Evolutionary conservation across 192 early-diverging fungal species (phyloP).

Genomic region (Pilobolus umbonatus): DNA sequence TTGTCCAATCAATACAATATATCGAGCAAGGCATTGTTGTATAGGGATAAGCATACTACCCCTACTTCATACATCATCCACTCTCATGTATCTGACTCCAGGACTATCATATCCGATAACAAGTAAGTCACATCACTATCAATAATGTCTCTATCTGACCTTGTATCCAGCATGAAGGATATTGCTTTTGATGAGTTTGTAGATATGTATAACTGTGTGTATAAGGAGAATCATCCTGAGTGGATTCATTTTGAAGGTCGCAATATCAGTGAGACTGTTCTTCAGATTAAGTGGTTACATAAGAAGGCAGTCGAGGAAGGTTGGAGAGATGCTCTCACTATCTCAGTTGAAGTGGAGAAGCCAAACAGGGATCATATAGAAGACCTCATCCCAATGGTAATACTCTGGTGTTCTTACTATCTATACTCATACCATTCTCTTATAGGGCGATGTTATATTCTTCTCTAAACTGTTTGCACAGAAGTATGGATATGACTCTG

Average conservation of each 20-base stretch:
- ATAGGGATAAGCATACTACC: constrained; percentile 23
- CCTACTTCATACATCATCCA: constrained; percentile 55
- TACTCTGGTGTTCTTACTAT: not conserved
- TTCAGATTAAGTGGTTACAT: constrained; percentile 54
- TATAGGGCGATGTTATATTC: constrained; percentile 54
- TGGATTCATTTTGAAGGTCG: constrained; percentile 72
- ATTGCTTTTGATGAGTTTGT: constrained; percentile 55
- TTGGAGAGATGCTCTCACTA: constrained; percentile 45
- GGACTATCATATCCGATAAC: constrained; percentile 64
- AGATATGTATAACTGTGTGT: constrained; percentile 24
- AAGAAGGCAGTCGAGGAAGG: constrained; percentile 30
- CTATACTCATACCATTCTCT: not conserved
- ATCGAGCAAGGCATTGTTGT: constrained; percentile 46
- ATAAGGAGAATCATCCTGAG: constrained; percentile 17
- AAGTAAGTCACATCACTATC: no score
- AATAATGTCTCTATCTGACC: not conserved
- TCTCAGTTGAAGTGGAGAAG: constrained; percentile 70
- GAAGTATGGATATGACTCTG: constrained; percentile 46
- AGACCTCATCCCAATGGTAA: constrained; percentile 39
- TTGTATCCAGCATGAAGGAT: constrained; percentile 44
- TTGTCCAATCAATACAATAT: constrained; percentile 25
- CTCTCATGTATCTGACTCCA: constrained; percentile 38
- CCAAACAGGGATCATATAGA: constrained; percentile 56
- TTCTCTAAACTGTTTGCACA: constrained; percentile 64
- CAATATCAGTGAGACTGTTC: constrained; percentile 41